Conservation (phyloP, 371 early-diverging fungal species). For the Circinella umbellata region DNA sequence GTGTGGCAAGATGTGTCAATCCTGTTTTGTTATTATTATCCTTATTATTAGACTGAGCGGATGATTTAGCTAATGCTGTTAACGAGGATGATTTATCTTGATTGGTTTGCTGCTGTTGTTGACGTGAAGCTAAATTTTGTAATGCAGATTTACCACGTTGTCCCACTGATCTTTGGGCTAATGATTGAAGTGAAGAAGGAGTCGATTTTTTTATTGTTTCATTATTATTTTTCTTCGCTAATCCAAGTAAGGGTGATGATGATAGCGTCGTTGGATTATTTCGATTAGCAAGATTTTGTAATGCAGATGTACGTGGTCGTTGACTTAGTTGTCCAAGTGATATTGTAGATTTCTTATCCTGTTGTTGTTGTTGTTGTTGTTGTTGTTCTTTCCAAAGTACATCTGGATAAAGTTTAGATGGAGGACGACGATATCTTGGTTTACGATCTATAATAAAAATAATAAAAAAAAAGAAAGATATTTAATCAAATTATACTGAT, state of each 20-base stretch:
- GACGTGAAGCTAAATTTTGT: constrained; percentile 24
- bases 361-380: background rate
- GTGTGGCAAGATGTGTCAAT: constrained; percentile 28
- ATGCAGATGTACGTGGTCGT: constrained; percentile 4
- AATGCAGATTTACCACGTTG: constrained; percentile 16
- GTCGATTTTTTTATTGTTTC: background rate
- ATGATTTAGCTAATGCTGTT: constrained; percentile 36
- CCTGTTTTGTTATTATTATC: constrained; percentile 12
- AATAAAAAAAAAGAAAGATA: constrained; percentile 4
- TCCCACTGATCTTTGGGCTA: constrained; percentile 32
- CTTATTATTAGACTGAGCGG: background rate
- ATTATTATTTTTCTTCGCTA: background rate
- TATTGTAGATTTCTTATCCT: background rate
- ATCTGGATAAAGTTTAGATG: constrained; percentile 20
- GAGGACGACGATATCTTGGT: constrained; percentile 30
- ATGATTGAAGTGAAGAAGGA: constrained; percentile 27
- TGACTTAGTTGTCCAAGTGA: constrained; percentile 6
- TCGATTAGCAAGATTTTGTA: constrained; percentile 18
- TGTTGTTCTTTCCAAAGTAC: constrained; percentile 5
- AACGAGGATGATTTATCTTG: constrained; percentile 21
- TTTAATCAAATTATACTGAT: background rate
- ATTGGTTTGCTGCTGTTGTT: constrained; percentile 11
- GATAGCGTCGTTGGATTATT: background rate
- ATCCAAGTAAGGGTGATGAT: background rate
- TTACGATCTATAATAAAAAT: constrained; percentile 20